These are phyloP conservation scores for Mycosphaerella sp. DNA, from an alignment of 2,329 filamentous ascomycete species.

Conservation along the genomic window DNA sequence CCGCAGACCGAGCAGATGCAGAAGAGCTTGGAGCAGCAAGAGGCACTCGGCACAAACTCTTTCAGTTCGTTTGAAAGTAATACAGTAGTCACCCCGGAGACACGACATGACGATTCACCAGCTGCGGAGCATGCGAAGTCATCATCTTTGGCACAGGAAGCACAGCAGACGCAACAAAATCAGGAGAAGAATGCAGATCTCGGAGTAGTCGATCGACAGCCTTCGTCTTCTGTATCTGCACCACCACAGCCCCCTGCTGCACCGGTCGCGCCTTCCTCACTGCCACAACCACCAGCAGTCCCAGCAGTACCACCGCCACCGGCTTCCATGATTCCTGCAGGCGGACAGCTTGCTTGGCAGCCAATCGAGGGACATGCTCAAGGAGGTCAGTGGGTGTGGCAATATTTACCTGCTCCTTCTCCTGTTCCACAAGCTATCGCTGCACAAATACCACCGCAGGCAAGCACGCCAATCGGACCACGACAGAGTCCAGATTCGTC, in stretches of 20 bases:
- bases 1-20: neutral
- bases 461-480: neutral
- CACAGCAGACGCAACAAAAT: neutral
- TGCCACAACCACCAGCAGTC: too few relatives aligned
- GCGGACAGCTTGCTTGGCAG: slow-evolving; percentile 7
- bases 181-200: too few relatives aligned
- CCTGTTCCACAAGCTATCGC: neutral
- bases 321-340: neutral
- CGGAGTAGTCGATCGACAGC: too few relatives aligned
- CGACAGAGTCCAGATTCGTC: neutral
- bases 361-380: slow-evolving; percentile 6
- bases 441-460: neutral
- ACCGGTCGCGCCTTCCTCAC: too few relatives aligned
- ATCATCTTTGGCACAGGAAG: neutral
- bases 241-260: too few relatives aligned
- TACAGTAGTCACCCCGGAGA: neutral
- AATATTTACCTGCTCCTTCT: neutral
- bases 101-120: neutral
- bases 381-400: slow-evolving; percentile 6
- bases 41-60: neutral
- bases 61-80: slow-evolving; percentile 1
- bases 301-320: neutral
- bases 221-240: too few relatives aligned
- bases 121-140: neutral
- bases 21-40: neutral